These are phyloP conservation scores for Suhomyces bolitotheri DNA, from an alignment of 1,139 yeast species.

Conservation along the genomic window DNA sequence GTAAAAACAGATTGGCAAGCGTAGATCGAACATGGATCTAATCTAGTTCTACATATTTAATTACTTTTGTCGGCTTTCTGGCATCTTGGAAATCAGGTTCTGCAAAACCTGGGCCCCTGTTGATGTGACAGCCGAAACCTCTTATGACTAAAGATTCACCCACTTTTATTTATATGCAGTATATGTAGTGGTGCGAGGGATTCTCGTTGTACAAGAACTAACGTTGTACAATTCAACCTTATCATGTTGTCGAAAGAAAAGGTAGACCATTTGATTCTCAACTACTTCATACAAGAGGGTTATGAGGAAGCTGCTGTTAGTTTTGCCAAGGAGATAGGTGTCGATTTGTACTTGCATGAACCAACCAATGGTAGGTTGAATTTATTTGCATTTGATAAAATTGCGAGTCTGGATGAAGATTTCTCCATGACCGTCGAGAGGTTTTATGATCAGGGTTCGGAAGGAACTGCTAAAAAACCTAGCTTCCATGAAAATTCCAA, in stretches of 20 bases:
- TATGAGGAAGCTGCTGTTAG: constrained; percentile 52
- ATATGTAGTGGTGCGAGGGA: too few relatives aligned
- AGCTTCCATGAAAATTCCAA: constrained; percentile 13
- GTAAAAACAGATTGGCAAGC: too few relatives aligned
- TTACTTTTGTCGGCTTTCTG: too few relatives aligned
- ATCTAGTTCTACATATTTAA: too few relatives aligned
- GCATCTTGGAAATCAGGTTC: too few relatives aligned
- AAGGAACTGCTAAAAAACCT: constrained; percentile 1
- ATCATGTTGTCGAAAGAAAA: constrained; percentile 28
- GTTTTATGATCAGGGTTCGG: constrained; percentile 14
- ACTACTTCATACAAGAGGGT: constrained; percentile 60
- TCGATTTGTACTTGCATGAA: constrained; percentile 6
- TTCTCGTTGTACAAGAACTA: too few relatives aligned
- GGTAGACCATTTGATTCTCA: constrained; percentile 49
- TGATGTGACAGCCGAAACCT: too few relatives aligned
- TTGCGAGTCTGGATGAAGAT: constrained; percentile 15
- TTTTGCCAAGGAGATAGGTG: constrained; percentile 45
- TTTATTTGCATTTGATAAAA: constrained; percentile 7
- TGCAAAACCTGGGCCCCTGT: too few relatives aligned
- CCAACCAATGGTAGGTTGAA: constrained; percentile 3
- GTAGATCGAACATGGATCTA: too few relatives aligned
- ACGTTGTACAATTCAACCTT: too few relatives aligned
- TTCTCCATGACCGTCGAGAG: constrained; percentile 20
- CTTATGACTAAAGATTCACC: too few relatives aligned
- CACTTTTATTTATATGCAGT: too few relatives aligned